These are phyloP conservation scores for Leishmania aethiopica DNA, from an alignment of 208 protist species.

Conservation along the genomic window DNA sequence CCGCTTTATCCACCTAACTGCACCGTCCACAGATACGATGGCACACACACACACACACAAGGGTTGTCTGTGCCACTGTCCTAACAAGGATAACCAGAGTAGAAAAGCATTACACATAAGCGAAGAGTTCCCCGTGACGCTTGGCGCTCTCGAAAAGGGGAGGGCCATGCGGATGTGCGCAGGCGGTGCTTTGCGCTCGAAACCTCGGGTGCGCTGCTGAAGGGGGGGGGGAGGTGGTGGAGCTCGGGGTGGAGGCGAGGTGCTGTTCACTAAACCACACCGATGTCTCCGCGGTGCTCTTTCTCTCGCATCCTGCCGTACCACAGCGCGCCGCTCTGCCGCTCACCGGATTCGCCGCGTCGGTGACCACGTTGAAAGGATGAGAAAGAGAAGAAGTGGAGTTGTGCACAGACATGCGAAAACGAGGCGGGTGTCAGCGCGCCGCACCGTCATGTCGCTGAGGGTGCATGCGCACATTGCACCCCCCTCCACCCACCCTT, in stretches of 20 bases:
- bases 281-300: not conserved
- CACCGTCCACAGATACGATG: not conserved
- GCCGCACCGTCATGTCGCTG: not conserved
- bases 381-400: not conserved
- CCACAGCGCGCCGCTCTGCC: not conserved
- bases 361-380: not conserved
- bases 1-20: not conserved
- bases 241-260: not conserved
- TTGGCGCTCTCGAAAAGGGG: not conserved
- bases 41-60: not conserved
- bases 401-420: not conserved
- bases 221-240: not conserved
- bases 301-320: not conserved
- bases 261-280: not conserved
- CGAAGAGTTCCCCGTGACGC: not conserved
- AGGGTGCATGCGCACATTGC: not conserved
- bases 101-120: not conserved
- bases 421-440: not conserved
- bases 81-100: not conserved
- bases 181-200: not conserved
- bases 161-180: not conserved
- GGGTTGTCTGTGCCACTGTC: not conserved
- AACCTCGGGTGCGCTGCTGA: not conserved
- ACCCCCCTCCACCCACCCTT: not conserved
- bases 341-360: not conserved